phyloP scores from a whole-genome alignment of 345 rosid species.

The Corchorus capsularis region DNA sequence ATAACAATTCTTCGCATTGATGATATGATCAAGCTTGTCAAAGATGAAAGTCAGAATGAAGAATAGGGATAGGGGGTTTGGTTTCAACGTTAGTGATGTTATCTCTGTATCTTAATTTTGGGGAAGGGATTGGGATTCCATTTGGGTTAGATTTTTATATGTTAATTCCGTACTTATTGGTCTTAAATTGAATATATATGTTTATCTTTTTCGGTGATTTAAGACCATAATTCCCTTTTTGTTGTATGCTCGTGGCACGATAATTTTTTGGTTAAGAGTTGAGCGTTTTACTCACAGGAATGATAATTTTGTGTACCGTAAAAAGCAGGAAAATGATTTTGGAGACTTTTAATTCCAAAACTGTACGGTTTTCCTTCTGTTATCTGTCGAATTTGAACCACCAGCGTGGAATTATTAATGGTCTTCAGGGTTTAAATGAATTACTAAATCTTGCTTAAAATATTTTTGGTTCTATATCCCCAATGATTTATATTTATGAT shows the following conservation, averaged over 20 bases:
- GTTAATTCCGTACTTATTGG: neutral
- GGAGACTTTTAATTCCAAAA: too few species aligned
- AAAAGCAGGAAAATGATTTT: too few species aligned
- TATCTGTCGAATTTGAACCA: too few species aligned
- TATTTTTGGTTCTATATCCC: too few species aligned
- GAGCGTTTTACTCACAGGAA: neutral
- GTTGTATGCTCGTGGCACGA: neutral
- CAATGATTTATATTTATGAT: too few species aligned
- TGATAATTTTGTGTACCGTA: neutral
- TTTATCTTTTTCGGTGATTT: neutral
- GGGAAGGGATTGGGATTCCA: neutral
- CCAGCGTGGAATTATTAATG: too few species aligned
- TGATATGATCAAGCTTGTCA: constrained; percentile 94
- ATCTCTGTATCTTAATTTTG: neutral
- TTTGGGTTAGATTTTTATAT: neutral
- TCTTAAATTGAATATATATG: constrained; percentile 4
- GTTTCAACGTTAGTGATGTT: neutral
- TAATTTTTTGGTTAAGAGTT: neutral
- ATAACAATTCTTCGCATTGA: constrained; percentile 95
- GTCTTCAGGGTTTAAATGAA: too few species aligned
- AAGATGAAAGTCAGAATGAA: constrained; percentile 86
- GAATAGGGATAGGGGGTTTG: constrained; percentile 23
- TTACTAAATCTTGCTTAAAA: too few species aligned
- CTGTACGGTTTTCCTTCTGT: too few species aligned
- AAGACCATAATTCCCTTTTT: neutral